These are phyloP conservation scores for Basidiobolus meristosporus DNA, from an alignment of 371 early-diverging fungal species.

Conservation along the genomic window DNA sequence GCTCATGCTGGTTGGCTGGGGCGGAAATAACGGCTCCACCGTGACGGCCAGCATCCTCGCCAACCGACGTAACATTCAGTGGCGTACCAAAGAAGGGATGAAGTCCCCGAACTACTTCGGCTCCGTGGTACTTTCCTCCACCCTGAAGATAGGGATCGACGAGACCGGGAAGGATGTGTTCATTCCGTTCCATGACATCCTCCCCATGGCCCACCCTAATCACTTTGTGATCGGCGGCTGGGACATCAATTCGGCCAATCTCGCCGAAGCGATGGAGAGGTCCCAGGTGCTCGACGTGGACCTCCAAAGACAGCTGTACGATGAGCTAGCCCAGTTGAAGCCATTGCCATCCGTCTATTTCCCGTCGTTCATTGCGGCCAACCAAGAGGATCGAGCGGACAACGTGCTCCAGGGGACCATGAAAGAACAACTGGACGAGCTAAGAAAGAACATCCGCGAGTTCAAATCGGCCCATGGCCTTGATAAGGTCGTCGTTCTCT, in stretches of 20 bases:
- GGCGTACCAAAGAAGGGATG: slow-evolving; percentile 83
- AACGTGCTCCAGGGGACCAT: slow-evolving; percentile 75
- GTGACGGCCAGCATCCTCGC: slow-evolving; percentile 88
- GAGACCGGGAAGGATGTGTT: slow-evolving; percentile 65
- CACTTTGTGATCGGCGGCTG: slow-evolving; percentile 91
- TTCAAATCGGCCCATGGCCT: slow-evolving; percentile 73
- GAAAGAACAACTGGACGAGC: slow-evolving; percentile 70
- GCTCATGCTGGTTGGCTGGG: slow-evolving; percentile 96
- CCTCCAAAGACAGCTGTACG: slow-evolving; percentile 75
- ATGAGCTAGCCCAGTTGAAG: slow-evolving; percentile 51
- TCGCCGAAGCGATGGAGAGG: slow-evolving; percentile 82
- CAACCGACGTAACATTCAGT: slow-evolving; percentile 64
- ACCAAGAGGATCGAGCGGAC: slow-evolving; percentile 89
- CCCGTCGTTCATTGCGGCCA: slow-evolving; percentile 90
- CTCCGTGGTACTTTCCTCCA: slow-evolving; percentile 86
- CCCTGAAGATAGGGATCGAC: slow-evolving; percentile 77
- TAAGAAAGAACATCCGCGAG: slow-evolving; percentile 81
- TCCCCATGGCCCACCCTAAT: slow-evolving; percentile 92
- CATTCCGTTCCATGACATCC: slow-evolving; percentile 73
- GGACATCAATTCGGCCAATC: slow-evolving; percentile 77
- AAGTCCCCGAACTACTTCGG: slow-evolving; percentile 91
- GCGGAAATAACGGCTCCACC: slow-evolving; percentile 97
- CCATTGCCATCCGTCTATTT: slow-evolving; percentile 92
- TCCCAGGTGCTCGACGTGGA: slow-evolving; percentile 88
- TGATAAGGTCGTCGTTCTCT: slow-evolving; percentile 87